Base-by-base conservation (phyloP, 2,329 filamentous ascomycete species). In the Aspergillus viridinutans region DNA sequence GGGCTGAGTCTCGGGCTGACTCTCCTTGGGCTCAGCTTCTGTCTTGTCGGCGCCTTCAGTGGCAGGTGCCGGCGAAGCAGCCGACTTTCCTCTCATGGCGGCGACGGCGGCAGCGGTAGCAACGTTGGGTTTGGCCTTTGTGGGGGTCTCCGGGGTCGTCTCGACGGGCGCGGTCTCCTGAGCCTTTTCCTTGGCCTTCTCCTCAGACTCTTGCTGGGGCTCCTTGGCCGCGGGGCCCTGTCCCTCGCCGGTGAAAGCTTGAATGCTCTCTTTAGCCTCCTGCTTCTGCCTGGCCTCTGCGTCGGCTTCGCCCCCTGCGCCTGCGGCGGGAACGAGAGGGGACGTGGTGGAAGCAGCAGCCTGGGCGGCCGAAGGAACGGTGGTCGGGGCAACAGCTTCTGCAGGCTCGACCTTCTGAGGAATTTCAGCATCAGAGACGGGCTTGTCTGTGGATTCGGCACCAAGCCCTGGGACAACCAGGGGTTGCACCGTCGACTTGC, bases 401-500 rank as follows among this genome's bases (percentile, higher is more conserved):
- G 53, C 26, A n/a, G 43, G 23, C 21, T 47, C 43, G 28, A 52
- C 52, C 56, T 58, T 58, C n/a, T 55, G 43, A 17, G 50, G 56
- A 17, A 57, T 56, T 29, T 62, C 58, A 38, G 61, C 45, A 5
- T 58, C 57, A 25, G 57, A 56, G 10, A 54, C 50, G 12, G 49
- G 52, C 20, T 60, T 52, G 35, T 61, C 63, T 8, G 54, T 49
- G 17, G 63, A 54, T 26, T 60, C 60, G 23, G 61, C 56, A 52
- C 63, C 63, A 23, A 65, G 61, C 21, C 63, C 63, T 2, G 63
- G 60, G 20, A 65, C 60, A 47, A 64, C 59, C 49, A 63, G 62
- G 29, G 60, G 63, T 55, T 64, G 48, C 23, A 29, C 28, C 10
- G 28, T 29, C 10, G 28, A 29, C 28, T 29, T 4, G 9, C 28